Evolutionary conservation across 2,329 filamentous ascomycete genomes (phyloP).

Genomic region (Penicillium sp.): DNA sequence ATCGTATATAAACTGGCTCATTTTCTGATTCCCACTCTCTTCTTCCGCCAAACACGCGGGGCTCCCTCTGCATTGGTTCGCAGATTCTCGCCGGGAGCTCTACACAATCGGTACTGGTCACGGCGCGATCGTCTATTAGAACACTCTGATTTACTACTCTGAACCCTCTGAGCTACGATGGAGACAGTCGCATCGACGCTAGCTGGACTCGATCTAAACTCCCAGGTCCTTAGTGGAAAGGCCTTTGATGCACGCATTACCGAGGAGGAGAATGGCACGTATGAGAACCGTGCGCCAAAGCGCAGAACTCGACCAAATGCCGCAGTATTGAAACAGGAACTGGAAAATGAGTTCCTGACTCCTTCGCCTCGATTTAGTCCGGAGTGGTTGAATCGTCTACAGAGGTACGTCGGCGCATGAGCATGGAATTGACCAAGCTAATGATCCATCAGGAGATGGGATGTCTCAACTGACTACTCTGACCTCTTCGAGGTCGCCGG

Average conservation of each 20-base stretch:
- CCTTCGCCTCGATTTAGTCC: constrained; percentile 80
- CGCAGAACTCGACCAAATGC: constrained; percentile 53
- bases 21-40: not conserved
- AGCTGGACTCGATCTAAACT: constrained; percentile 33
- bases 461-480: constrained; percentile 77
- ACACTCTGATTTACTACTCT: not conserved
- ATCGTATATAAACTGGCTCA: not conserved
- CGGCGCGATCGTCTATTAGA: not conserved
- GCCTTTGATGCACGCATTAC: constrained; percentile 36
- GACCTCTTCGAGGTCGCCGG: constrained; percentile 85
- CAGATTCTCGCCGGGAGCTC: not conserved
- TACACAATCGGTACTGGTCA: not conserved
- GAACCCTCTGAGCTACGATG: constrained; percentile 24
- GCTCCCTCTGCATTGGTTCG: not conserved
- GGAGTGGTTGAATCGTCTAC: constrained; percentile 85
- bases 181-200: constrained; percentile 35
- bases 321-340: constrained; percentile 68
- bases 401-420: constrained; percentile 63
- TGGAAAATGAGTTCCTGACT: constrained; percentile 78
- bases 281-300: constrained; percentile 45
- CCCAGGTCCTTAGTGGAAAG: constrained; percentile 28
- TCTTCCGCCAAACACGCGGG: not conserved
- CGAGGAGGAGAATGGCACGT: constrained; percentile 35
- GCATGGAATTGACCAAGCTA: constrained; percentile 9
- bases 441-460: constrained; percentile 66